Evolutionary conservation across 108 stramenopile species (phyloP).

Genomic region (Skeletonema potamos): DNA sequence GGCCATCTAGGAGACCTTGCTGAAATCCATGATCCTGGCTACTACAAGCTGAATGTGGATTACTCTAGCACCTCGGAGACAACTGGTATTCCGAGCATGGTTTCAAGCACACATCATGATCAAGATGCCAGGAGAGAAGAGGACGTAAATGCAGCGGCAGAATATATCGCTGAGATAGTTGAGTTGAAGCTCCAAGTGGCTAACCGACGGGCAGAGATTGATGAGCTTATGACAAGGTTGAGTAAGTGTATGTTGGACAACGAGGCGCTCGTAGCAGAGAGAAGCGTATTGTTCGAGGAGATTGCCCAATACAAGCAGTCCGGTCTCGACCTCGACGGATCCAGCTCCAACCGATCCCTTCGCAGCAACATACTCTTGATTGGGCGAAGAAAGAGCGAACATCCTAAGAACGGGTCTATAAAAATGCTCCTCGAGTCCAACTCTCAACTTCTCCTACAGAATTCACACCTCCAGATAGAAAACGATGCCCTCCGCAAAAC

Average conservation of each 20-base stretch:
- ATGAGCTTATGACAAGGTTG: not conserved
- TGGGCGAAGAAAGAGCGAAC: not conserved
- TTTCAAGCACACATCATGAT: not conserved
- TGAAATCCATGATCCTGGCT: not conserved
- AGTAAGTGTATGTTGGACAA: not conserved
- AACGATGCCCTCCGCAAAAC: not conserved
- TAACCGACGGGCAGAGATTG: not conserved
- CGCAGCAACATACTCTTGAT: not conserved
- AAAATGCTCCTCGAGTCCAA: not conserved
- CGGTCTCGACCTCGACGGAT: not conserved
- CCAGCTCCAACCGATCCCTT: not conserved
- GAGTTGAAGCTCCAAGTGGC: not conserved
- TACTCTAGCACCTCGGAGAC: no score
- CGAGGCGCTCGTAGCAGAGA: not conserved
- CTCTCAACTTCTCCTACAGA: not conserved
- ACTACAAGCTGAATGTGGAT: not conserved
- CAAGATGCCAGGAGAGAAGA: no score
- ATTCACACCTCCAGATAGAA: not conserved
- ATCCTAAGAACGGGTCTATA: not conserved
- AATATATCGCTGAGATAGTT: not conserved
- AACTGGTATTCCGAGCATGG: not conserved
- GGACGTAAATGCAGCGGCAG: no score
- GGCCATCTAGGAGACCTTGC: not conserved
- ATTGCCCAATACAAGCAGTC: not conserved
- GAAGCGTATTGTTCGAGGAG: not conserved